A percentile compares a stretch with the other conserved stretches of the same genome.
phyloP scores from a whole-genome alignment of 83 land plant species.

The Isoetes engelmannii region DNA sequence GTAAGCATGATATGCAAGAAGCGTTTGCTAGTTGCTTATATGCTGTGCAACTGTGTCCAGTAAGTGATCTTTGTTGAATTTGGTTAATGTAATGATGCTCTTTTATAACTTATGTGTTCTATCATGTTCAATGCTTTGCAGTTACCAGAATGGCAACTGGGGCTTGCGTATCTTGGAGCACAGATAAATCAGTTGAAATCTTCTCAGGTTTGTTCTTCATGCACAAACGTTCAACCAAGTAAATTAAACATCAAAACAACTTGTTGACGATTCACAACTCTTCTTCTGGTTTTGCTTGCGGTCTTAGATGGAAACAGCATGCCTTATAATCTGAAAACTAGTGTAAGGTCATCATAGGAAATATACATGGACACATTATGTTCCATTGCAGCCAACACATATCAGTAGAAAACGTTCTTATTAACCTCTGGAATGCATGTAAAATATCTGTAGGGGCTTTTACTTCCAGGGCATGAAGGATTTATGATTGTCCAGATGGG shows the following conservation, averaged over 20 bases:
- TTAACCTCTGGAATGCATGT: not conserved
- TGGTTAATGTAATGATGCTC: not conserved
- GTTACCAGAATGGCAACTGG: conserved; percentile 23
- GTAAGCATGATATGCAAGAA: conserved; percentile 34
- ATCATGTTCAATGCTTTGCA: not conserved
- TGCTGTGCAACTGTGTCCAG: conserved; percentile 77
- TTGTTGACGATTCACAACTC: not conserved
- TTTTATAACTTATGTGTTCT: not conserved
- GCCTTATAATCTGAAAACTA: no score
- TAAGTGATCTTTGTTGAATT: conserved; percentile 23
- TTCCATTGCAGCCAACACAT: no score
- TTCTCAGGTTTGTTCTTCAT: conserved; percentile 12
- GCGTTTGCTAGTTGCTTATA: conserved; percentile 75
- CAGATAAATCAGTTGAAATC: conserved; percentile 20
- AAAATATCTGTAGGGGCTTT: not conserved
- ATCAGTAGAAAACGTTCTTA: not conserved
- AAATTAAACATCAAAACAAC: not conserved
- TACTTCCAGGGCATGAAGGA: not conserved
- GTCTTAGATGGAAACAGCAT: no score
- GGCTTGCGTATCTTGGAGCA: conserved; percentile 29
- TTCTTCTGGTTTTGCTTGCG: no score
- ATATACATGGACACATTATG: no score
- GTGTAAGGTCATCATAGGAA: no score
- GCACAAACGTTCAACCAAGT: not conserved
- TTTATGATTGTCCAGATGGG: not conserved